phyloP scores from a whole-genome alignment of 345 rosid genomes.

The Euphorbia peplus region DNA sequence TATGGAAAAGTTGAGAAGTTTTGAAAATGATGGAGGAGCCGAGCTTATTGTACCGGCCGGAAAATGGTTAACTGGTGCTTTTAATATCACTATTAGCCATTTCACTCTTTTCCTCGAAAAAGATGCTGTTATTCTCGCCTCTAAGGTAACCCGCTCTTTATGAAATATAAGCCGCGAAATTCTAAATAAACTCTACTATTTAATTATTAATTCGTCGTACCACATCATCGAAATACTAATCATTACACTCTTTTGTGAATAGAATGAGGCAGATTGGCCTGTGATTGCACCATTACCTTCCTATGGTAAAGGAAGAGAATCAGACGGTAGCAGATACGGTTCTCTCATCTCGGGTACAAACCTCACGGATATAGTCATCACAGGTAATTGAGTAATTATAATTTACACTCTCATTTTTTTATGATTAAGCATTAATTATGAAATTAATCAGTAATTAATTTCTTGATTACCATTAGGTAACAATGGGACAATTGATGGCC shows the following conservation, averaged over 20 bases:
- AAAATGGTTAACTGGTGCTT: conserved; percentile 84
- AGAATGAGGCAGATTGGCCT: conserved; percentile 82
- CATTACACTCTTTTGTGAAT: not conserved
- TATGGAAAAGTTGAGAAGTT: conserved; percentile 41
- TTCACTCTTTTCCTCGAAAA: conserved; percentile 72
- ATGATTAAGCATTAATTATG: no score
- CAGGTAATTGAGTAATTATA: conserved; percentile 62
- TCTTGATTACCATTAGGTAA: conserved; percentile 30
- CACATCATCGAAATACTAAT: not conserved
- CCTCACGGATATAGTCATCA: conserved; percentile 68
- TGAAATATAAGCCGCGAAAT: no score
- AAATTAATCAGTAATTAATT: no score
- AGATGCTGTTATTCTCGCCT: conserved; percentile 63
- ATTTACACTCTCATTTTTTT: not conserved
- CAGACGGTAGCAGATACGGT: conserved; percentile 48
- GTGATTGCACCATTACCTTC: conserved; percentile 52
- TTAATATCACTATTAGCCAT: conserved; percentile 65
- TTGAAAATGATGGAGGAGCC: conserved; percentile 59
- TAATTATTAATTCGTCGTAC: no score
- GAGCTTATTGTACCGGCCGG: conserved; percentile 75
- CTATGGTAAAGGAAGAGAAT: no score
- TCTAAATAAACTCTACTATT: no score
- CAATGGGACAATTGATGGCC: conserved; percentile 67
- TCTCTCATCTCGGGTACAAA: conserved; percentile 73
- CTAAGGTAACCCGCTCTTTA: conserved; percentile 68